phyloP scores from a whole-genome alignment of 257 asterid species.

The Primulina tabacum region DNA sequence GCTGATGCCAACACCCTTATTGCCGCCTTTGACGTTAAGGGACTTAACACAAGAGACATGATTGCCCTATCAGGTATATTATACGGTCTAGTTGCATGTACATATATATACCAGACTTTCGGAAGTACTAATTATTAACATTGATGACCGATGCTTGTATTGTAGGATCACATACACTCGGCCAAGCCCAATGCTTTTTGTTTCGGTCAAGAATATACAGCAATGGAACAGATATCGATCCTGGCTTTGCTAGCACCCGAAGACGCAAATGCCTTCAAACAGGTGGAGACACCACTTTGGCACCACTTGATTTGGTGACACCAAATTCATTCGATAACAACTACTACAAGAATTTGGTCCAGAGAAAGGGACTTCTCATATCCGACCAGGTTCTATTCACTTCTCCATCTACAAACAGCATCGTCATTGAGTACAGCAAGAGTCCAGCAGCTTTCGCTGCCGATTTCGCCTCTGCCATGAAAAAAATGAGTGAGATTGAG shows the following conservation, averaged over 20 bases:
- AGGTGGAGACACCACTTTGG: constrained; percentile 15
- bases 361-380: constrained; percentile 14
- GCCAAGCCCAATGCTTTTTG: constrained; percentile 13
- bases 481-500: constrained; percentile 18
- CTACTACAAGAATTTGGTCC: constrained; percentile 11
- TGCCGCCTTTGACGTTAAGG: neutral
- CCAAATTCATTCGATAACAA: constrained; percentile 25
- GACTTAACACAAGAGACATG: constrained; percentile 24
- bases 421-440: constrained; percentile 15
- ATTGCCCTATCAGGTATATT: constrained; percentile 31
- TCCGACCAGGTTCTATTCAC: constrained; percentile 16
- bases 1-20: neutral
- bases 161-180: constrained; percentile 9
- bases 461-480: constrained; percentile 14
- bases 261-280: constrained; percentile 6
- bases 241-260: constrained; percentile 15
- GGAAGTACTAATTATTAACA: neutral
- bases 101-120: neutral
- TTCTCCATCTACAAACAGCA: constrained; percentile 7
- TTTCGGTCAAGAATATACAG: constrained; percentile 15
- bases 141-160: too few relatives aligned
- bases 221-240: constrained; percentile 11
- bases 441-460: neutral
- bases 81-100: too few relatives aligned
- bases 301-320: constrained; percentile 26